A percentile compares a stretch with the other conserved stretches of the same genome.
phyloP scores from a whole-genome alignment of 2,329 filamentous ascomycete genomes.

The Fusarium musae region DNA sequence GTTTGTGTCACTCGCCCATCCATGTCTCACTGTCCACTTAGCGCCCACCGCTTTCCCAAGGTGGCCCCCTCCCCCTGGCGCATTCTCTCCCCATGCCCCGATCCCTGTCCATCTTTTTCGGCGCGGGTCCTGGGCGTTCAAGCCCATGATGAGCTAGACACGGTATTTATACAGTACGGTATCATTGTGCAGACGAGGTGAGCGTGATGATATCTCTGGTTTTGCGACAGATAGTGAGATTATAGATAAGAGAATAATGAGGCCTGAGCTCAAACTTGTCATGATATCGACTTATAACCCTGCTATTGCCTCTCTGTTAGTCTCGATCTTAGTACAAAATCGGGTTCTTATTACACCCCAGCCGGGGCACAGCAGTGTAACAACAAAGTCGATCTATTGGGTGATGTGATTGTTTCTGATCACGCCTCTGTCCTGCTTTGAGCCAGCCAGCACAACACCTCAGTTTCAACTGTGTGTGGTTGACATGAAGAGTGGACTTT shows the following conservation, averaged over 20 bases:
- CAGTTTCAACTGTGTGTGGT: slow-evolving; percentile 10
- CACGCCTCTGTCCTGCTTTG: slow-evolving; percentile 30
- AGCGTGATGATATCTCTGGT: background rate
- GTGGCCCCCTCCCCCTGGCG: slow-evolving; percentile 12
- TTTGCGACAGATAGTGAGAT: background rate
- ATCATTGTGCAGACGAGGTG: background rate
- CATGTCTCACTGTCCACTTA: slow-evolving; percentile 45
- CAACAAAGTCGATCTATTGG: slow-evolving; percentile 31
- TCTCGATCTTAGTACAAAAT: slow-evolving; percentile 2
- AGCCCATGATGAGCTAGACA: slow-evolving; percentile 41
- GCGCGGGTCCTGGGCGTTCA: slow-evolving; percentile 27
- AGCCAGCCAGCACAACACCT: slow-evolving; percentile 22
- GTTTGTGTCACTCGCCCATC: slow-evolving; percentile 40
- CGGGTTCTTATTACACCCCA: background rate
- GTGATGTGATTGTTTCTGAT: slow-evolving; percentile 28
- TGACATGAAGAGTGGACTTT: background rate
- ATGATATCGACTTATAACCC: background rate
- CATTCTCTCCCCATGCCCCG: slow-evolving; percentile 26
- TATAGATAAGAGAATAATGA: background rate
- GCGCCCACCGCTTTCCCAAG: slow-evolving; percentile 35
- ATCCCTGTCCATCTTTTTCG: slow-evolving; percentile 35
- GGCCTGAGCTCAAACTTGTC: background rate
- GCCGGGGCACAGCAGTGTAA: slow-evolving; percentile 34
- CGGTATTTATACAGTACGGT: slow-evolving; percentile 30
- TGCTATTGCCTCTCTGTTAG: background rate